Evolutionary conservation across 2,329 filamentous ascomycete genomes (phyloP).

Genomic region (Cladosporium sp.): DNA sequence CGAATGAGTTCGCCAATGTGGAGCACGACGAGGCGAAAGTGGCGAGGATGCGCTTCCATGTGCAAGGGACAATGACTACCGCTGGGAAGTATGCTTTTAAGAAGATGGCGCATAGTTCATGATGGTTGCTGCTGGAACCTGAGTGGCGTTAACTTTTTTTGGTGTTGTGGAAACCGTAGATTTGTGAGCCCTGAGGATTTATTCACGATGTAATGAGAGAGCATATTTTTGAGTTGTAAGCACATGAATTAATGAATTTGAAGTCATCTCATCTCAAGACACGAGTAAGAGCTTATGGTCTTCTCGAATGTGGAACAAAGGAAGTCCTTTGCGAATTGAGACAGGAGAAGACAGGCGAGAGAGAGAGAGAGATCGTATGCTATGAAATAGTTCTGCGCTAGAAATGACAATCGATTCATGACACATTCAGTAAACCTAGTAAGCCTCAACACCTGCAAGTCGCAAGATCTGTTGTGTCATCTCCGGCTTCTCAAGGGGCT

Average conservation of each 20-base stretch:
- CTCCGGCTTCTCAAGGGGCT: conserved; percentile 45
- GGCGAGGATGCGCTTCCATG: conserved; percentile 25
- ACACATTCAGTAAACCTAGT: conserved; percentile 44
- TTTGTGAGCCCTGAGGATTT: background rate
- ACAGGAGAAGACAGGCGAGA: no score
- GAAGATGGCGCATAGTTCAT: background rate
- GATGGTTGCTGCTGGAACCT: background rate
- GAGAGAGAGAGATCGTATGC: background rate
- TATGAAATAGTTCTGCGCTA: background rate
- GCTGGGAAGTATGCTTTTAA: conserved; percentile 26
- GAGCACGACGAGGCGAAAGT: conserved; percentile 27
- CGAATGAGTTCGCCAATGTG: conserved; percentile 27
- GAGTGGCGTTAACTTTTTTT: background rate
- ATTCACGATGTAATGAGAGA: no score
- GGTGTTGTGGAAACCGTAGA: background rate
- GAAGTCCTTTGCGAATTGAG: no score
- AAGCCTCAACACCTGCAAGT: conserved; percentile 40
- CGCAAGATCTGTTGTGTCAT: conserved; percentile 40
- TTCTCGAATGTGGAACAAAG: no score
- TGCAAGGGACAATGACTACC: conserved; percentile 22
- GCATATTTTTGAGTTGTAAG: no score
- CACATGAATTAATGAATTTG: no score
- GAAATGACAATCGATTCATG: background rate
- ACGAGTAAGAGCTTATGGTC: no score
- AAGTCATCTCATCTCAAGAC: no score